Conservation (phyloP, 768 basidiomycete species). For the Neoboletus magnificus region DNA sequence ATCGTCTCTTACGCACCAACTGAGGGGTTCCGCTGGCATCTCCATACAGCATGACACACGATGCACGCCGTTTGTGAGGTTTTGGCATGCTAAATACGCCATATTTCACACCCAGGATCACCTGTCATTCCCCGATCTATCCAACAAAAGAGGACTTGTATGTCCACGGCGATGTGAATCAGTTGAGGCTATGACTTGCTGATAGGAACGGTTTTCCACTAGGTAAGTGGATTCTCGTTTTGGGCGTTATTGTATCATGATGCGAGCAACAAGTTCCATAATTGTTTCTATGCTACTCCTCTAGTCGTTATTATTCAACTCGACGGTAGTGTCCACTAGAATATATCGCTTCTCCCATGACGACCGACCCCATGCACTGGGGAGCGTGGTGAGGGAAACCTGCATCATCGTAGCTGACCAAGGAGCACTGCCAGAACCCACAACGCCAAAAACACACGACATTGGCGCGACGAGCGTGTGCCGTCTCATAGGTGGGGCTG, state of each 20-base stretch:
- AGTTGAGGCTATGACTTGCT: conserved; percentile 16
- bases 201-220: conserved; percentile 1
- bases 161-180: conserved; percentile 6
- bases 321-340: background rate
- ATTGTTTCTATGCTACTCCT: background rate
- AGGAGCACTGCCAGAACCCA: background rate
- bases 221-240: conserved; percentile 4
- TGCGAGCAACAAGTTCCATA: background rate
- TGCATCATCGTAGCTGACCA: background rate
- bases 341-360: background rate
- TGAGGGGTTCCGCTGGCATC: background rate
- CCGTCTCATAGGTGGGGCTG: background rate
- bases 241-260: background rate
- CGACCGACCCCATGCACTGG: background rate
- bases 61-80: background rate
- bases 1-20: background rate
- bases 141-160: background rate
- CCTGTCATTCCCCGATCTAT: conserved; percentile 1
- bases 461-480: conserved; percentile 2
- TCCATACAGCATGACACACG: conserved; percentile 1
- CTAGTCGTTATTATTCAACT: background rate
- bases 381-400: background rate
- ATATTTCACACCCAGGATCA: background rate
- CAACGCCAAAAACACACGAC: conserved; percentile 3
- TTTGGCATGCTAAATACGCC: background rate